Evolutionary conservation across 2,329 filamentous ascomycete genomes (phyloP).

Genomic region (Chaetomiaceae sp.): DNA sequence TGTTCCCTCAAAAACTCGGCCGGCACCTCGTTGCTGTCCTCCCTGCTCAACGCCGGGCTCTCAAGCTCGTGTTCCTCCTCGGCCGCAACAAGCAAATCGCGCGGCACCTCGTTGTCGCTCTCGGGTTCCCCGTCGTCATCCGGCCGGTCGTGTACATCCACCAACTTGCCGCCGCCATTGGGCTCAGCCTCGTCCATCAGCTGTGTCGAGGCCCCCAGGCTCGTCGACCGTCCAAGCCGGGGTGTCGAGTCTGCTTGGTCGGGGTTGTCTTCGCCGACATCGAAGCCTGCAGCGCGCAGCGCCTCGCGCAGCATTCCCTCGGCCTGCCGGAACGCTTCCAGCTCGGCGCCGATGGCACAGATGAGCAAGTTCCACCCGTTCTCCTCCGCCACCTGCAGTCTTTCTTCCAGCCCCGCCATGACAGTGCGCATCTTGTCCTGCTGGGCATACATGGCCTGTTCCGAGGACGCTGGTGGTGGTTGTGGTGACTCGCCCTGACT

Average conservation of each 20-base stretch:
- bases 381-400: slow-evolving; percentile 51
- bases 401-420: slow-evolving; percentile 50
- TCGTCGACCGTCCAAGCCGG: slow-evolving; percentile 20
- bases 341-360: slow-evolving; percentile 66
- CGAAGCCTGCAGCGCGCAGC: slow-evolving; percentile 31
- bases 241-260: slow-evolving; percentile 20
- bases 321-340: slow-evolving; percentile 34
- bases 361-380: slow-evolving; percentile 71
- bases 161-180: slow-evolving; percentile 25
- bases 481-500: slow-evolving; percentile 9
- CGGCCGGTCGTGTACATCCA: slow-evolving; percentile 33
- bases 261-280: slow-evolving; percentile 12
- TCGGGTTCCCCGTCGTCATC: slow-evolving; percentile 21
- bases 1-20: slow-evolving; percentile 49
- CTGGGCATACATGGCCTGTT: slow-evolving; percentile 42
- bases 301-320: slow-evolving; percentile 30
- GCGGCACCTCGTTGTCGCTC: slow-evolving; percentile 45
- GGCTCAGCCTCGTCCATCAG: background rate
- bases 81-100: slow-evolving; percentile 49
- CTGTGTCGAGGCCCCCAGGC: slow-evolving; percentile 2
- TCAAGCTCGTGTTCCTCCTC: slow-evolving; percentile 13
- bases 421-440: slow-evolving; percentile 54
- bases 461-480: slow-evolving; percentile 22
- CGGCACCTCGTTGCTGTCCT: slow-evolving; percentile 44
- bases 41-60: slow-evolving; percentile 12